Evolutionary conservation across 441 rosid genomes (phyloP).

Genomic region (Croton laevigatus): DNA sequence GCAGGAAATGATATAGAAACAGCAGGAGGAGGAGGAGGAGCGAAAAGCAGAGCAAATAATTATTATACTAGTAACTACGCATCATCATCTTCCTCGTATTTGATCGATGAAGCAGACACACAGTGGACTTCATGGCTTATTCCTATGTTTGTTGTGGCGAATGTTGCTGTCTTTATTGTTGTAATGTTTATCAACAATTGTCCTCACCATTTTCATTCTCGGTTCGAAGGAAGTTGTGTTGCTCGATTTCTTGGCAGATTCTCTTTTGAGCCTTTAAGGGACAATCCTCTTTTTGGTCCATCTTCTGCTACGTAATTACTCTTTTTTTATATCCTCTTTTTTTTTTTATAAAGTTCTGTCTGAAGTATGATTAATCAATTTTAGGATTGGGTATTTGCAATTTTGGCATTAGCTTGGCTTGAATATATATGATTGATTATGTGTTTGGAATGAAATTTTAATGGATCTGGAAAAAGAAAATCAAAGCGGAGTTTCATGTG

Average conservation of each 20-base stretch:
- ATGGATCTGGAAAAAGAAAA: not conserved
- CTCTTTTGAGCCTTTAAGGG: conserved; percentile 76
- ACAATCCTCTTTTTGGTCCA: conserved; percentile 95
- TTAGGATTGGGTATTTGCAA: not conserved
- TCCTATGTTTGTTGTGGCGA: conserved; percentile 68
- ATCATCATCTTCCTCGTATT: conserved; percentile 33
- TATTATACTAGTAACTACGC: conserved; percentile 9
- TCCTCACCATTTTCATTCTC: conserved; percentile 48
- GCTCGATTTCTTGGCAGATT: conserved; percentile 72
- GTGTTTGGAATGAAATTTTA: conserved; percentile 4
- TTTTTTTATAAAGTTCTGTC: not conserved
- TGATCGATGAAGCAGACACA: conserved; percentile 36
- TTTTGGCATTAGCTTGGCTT: not conserved
- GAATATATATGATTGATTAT: not conserved
- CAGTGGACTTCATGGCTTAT: conserved; percentile 92
- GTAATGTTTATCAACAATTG: conserved; percentile 81
- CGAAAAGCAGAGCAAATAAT: conserved; percentile 25
- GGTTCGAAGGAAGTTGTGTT: conserved; percentile 52
- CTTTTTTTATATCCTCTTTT: not conserved
- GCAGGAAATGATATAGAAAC: conserved; percentile 36
- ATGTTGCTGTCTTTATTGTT: conserved; percentile 55
- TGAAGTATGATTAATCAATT: not conserved
- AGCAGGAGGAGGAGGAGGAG: conserved; percentile 10
- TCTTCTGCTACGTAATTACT: conserved; percentile 65
- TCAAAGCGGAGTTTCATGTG: not conserved